Conservation (phyloP, 1,284 basidiomycete genomes). For the Calocybe gambosa region DNA sequence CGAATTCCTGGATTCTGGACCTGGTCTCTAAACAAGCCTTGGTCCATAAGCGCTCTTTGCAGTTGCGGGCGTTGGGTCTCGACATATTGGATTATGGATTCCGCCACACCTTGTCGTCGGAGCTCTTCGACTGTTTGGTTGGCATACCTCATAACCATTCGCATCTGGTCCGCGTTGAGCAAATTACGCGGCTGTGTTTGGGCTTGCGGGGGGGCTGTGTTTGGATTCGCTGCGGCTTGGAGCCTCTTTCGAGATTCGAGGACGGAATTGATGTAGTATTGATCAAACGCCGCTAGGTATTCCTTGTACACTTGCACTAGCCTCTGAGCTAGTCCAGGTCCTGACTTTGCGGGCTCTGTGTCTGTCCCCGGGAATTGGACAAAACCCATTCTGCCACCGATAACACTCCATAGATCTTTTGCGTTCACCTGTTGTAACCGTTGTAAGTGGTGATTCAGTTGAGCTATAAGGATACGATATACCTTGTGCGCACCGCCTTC, state of each 20-base stretch:
- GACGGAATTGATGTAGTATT: constrained; percentile 38
- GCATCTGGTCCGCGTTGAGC: constrained; percentile 29
- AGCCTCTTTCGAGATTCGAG: constrained; percentile 24
- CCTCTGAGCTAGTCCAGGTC: constrained; percentile 53
- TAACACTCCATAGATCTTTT: constrained; percentile 56
- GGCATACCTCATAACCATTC: constrained; percentile 38
- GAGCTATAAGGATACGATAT: constrained; percentile 18
- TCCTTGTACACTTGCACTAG: constrained; percentile 56
- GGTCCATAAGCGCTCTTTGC: constrained; percentile 34
- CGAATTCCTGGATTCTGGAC: constrained; percentile 18
- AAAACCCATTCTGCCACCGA: constrained; percentile 60
- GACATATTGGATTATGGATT: constrained; percentile 48
- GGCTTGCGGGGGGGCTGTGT: constrained; percentile 12
- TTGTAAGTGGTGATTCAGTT: background rate
- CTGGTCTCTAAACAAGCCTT: constrained; percentile 34
- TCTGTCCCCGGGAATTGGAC: constrained; percentile 53
- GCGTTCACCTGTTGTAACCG: constrained; percentile 39
- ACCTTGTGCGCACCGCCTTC: constrained; percentile 50
- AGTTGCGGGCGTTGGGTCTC: constrained; percentile 48
- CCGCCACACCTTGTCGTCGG: constrained; percentile 42
- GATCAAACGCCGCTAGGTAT: constrained; percentile 53
- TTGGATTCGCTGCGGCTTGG: constrained; percentile 10
- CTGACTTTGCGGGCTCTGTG: constrained; percentile 49
- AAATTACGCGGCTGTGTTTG: constrained; percentile 11
- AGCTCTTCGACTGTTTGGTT: constrained; percentile 43